Base-by-base conservation (phyloP, 169 alveolate species). In the Babesia ovata region DNA sequence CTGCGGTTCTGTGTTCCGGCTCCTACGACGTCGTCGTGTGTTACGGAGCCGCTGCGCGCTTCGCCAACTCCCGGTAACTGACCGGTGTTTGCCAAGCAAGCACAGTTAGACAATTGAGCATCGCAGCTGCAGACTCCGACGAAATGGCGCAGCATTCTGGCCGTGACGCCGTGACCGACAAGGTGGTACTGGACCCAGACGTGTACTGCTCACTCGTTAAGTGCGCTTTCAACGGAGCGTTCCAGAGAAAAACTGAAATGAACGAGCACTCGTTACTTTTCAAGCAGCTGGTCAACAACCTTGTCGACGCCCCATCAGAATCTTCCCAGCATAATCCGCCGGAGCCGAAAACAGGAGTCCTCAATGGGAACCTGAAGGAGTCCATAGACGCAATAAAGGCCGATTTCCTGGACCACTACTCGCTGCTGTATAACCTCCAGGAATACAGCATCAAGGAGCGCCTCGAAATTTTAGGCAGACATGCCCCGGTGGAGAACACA, bases 151-250 rank as follows among this genome's bases (percentile, higher is more conserved):
- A 42, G 17, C 56, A 42, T 26, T 11, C 19, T 39, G 76, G n/a
- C 16, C 11, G 24, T 39, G n/a, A 21, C 26, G 65, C 1, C 9
- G 60, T 36, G 21, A 22, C 14, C 10, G 88, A 66, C 50, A 73
- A 81, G 22, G 84, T 81, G 70, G 67, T 67, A 21, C 65, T 81
- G 46, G 83, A 76, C 28, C 50, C 76, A 42, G 79, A 81, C 48
- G 88, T 81, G 74, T 81, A 81, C 84, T 81, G 88, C 59, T 81
- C 88, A 33, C 79, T 81, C 26, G 78, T 81, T 4, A 66, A 67
- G n/a, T 72, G 88, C 54, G 88, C 88, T 8, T 74, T 81, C 66
- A 73, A 72, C 50, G 52, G 63, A 29, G 72, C 88, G 36, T 60
- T 67, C 42, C 58, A 67, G 13, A 10, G 65, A 21, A 29, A 67